Conservation (phyloP, 352 stramenopile species). For the Elongisporangium prolatum region DNA sequence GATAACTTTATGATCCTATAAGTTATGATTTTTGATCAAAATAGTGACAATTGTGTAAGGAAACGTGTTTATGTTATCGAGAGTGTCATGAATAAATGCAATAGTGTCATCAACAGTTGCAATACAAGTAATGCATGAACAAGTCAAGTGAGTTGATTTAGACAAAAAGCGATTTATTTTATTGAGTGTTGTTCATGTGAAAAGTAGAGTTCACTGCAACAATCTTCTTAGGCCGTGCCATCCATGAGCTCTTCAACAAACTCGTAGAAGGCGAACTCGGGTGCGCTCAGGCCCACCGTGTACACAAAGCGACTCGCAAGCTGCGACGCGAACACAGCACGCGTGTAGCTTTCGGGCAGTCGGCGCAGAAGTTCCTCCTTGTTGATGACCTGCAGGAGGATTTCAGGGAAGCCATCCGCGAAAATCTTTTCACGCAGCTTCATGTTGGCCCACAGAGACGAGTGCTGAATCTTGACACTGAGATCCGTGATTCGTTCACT, state of each 20-base stretch:
- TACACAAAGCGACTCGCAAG: conserved; percentile 82
- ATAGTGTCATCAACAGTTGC: too few relatives aligned
- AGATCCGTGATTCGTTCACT: conserved; percentile 80
- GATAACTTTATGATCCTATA: too few relatives aligned
- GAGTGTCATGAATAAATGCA: too few relatives aligned
- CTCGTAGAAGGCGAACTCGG: conserved; percentile 86
- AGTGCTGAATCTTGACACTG: conserved; percentile 79
- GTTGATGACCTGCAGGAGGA: conserved; percentile 45
- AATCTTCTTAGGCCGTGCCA: not conserved
- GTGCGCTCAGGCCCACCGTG: conserved; percentile 54
- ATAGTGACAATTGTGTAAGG: too few relatives aligned
- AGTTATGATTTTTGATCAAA: too few relatives aligned
- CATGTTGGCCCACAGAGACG: conserved; percentile 64
- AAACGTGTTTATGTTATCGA: too few relatives aligned
- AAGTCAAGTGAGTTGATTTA: not conserved
- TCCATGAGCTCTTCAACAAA: conserved; percentile 61
- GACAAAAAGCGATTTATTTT: not conserved
- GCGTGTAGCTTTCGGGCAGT: conserved; percentile 74
- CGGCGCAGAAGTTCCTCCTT: conserved; percentile 65
- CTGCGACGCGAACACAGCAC: conserved; percentile 78
- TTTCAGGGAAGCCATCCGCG: conserved; percentile 68
- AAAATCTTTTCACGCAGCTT: conserved; percentile 69
- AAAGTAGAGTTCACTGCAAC: not conserved
- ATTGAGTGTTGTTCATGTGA: not conserved
- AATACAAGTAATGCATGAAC: too few relatives aligned